Evolutionary conservation across 2,329 filamentous ascomycete species (phyloP).

Genomic region (Talaromyces islandicus): DNA sequence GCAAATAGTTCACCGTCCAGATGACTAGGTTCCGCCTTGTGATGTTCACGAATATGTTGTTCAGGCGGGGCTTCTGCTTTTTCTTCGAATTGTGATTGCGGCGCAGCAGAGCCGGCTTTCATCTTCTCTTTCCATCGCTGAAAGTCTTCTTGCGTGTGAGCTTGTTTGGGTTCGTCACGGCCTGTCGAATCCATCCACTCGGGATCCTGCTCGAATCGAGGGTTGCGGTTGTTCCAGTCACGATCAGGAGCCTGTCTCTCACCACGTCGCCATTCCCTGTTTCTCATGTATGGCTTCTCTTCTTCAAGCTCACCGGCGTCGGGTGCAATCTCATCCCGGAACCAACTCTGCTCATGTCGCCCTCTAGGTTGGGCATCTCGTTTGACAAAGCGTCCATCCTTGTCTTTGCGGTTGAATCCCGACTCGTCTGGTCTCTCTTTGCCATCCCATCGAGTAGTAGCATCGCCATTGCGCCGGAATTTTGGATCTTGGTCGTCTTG

Average conservation of each 20-base stretch:
- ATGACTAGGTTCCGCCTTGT: conserved; percentile 33
- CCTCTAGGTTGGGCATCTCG: conserved; percentile 61
- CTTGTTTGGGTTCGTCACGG: conserved; percentile 59
- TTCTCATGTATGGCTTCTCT: conserved; percentile 44
- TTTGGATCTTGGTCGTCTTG: conserved; percentile 37
- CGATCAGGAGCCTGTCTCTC: conserved; percentile 43
- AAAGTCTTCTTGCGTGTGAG: conserved; percentile 74
- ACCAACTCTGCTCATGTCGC: conserved; percentile 69
- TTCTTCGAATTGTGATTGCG: conserved; percentile 29
- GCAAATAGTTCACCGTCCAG: conserved; percentile 47
- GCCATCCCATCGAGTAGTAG: conserved; percentile 37
- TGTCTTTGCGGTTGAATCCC: conserved; percentile 43
- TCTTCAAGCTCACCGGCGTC: conserved; percentile 36
- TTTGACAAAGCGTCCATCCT: conserved; percentile 43
- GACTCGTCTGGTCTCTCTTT: conserved; percentile 46
- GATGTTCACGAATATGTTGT: conserved; percentile 15
- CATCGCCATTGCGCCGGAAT: conserved; percentile 36
- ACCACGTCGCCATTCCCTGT: conserved; percentile 57
- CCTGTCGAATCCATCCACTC: conserved; percentile 80
- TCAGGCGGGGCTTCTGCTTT: conserved; percentile 36
- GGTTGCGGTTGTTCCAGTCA: conserved; percentile 47
- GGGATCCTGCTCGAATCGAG: conserved; percentile 67
- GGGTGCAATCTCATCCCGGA: conserved; percentile 50
- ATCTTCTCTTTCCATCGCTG: conserved; percentile 90
- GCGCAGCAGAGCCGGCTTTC: conserved; percentile 57